Evolutionary conservation across 208 protist genomes (phyloP).

Genomic region (Acanthamoeba sp.): DNA sequence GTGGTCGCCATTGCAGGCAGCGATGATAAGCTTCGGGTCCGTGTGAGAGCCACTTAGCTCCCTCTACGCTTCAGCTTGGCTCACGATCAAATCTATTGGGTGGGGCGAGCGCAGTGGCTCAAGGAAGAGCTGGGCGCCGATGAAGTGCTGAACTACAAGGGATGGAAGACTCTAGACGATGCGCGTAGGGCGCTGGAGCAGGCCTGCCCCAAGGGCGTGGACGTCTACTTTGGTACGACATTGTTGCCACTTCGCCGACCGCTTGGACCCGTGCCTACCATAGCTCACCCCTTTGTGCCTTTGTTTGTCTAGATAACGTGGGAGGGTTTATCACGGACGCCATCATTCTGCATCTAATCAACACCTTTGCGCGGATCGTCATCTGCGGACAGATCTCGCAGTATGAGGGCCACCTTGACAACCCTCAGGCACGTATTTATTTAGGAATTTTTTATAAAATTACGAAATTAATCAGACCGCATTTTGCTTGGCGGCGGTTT

Average conservation of each 20-base stretch:
- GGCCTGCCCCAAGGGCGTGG: slow-evolving; percentile 83
- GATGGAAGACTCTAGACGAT: slow-evolving; percentile 81
- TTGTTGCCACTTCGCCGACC: background rate
- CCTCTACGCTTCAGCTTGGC: too few species aligned
- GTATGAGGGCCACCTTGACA: slow-evolving; percentile 53
- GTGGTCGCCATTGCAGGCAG: slow-evolving; percentile 79
- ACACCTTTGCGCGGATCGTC: slow-evolving; percentile 73
- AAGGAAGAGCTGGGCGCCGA: slow-evolving; percentile 58
- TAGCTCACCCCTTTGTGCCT: background rate
- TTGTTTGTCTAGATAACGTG: slow-evolving; percentile 83
- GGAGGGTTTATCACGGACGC: slow-evolving; percentile 80
- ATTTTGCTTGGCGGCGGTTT: too few species aligned
- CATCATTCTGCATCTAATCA: slow-evolving; percentile 66
- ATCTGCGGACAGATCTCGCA: slow-evolving; percentile 79
- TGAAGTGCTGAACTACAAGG: slow-evolving; percentile 76
- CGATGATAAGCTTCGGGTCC: slow-evolving; percentile 81
- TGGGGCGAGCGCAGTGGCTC: background rate
- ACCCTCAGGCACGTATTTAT: slow-evolving; percentile 18
- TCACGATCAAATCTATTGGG: too few species aligned
- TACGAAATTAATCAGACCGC: too few species aligned
- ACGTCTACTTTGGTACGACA: slow-evolving; percentile 87
- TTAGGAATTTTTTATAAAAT: too few species aligned
- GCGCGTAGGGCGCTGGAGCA: slow-evolving; percentile 71
- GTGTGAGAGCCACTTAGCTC: too few species aligned
- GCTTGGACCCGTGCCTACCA: accelerated